Base-by-base conservation (phyloP, 2,329 filamentous ascomycete genomes). In the Cyclaneusma minus region DNA sequence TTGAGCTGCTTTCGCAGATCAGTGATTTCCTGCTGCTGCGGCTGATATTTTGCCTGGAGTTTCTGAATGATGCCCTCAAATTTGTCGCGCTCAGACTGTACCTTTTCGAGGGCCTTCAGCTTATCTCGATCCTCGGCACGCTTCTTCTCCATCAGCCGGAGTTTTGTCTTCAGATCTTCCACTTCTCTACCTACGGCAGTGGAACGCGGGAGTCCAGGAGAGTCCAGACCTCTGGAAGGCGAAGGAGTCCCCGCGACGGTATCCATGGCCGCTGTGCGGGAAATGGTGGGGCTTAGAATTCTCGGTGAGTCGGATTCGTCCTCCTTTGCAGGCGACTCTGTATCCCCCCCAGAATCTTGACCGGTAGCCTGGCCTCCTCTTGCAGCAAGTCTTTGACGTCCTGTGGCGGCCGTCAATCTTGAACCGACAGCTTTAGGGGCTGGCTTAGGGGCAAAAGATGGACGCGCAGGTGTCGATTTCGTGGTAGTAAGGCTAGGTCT, bases 51-150 rank as follows among this genome's bases (percentile, higher is more conserved):
- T 20, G 71, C 63, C 46, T 94, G 83, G 24, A 98, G 57, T 42
- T 91, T 94, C 44, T 92, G 79, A 25, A 94, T 85, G 36, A 95
- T 83, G 4, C 54, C 62, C 47, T 92, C 80, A 35, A 79, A 84
- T 37, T 76, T 77, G 43, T 87, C 79, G 15, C 72, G 64, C 41
- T 91, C 81, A 11, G 68, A 62, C 44, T 85, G 74, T 10, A 85
- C 54, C 37, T 76, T 72, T 30, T 92, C 80, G 24, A 93, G 51
- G 8, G 64, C 66, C 44, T 87, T 84, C 27, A 93, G 51, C 45
- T 82, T 81, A 40, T 94, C 85, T 12, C 83, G 68, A 43, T 93
- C 83, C 35, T 95, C 87, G 8, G 66, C 47, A 30, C 83, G 63
- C 49, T 93, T 92, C 40, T 87, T 81, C 48, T 98, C 85, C 41